phyloP scores from a whole-genome alignment of 768 basidiomycete species.

The Phylloporus sp. region DNA sequence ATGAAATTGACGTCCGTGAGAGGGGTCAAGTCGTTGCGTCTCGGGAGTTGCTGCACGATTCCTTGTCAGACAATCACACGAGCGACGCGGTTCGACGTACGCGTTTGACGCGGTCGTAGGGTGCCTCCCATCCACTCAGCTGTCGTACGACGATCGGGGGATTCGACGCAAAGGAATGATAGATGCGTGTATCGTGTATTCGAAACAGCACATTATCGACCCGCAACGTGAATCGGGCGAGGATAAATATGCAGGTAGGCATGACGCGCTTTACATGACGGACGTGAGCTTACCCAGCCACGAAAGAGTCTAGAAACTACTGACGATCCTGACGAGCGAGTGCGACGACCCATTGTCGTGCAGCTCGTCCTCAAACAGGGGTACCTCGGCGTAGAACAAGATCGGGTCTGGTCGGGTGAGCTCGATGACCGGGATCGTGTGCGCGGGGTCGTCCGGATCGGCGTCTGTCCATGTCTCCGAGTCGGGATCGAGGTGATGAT shows the following conservation, averaged over 20 bases:
- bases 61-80: not conserved
- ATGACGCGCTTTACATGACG: conserved; percentile 81
- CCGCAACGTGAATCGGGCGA: conserved; percentile 85
- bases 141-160: conserved; percentile 72
- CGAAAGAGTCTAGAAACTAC: conserved; percentile 26
- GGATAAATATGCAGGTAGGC: conserved; percentile 90
- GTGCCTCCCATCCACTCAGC: conserved; percentile 84
- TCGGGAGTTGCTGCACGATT: conserved; percentile 54
- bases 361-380: conserved; percentile 92
- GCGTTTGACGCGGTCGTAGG: conserved; percentile 73
- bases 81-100: conserved; percentile 39
- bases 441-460: conserved; percentile 49
- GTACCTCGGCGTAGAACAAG: conserved; percentile 94
- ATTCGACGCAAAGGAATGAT: conserved; percentile 68
- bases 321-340: conserved; percentile 79
- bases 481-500: conserved; percentile 26
- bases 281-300: not conserved
- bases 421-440: conserved; percentile 78
- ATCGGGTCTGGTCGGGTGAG: conserved; percentile 91
- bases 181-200: conserved; percentile 82
- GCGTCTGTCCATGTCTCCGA: conserved; percentile 45
- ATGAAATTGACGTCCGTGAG: conserved; percentile 87
- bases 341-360: conserved; percentile 94
- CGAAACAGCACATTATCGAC: conserved; percentile 95
- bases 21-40: conserved; percentile 76